Percentiles rank a stretch among this genome's conserved stretches.
These are phyloP conservation scores for Cunninghamia lanceolata DNA, from an alignment of 75 land plant species.

Conservation along the genomic window DNA sequence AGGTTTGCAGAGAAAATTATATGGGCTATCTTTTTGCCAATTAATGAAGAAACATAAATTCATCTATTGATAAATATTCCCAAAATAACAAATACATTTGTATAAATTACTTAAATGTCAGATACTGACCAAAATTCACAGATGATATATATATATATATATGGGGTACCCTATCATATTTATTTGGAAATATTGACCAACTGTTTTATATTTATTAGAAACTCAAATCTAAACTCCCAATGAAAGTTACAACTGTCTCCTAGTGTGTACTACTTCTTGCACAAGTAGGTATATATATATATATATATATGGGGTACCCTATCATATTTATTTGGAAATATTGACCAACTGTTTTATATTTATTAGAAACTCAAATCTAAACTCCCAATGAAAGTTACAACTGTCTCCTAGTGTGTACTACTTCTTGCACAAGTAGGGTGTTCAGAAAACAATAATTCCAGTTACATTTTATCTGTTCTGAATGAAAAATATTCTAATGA, in stretches of 20 bases:
- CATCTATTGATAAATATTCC: neutral
- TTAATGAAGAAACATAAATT: neutral
- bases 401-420: neutral
- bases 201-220: neutral
- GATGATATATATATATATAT: too few relatives aligned
- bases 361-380: neutral
- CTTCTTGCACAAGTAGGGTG: neutral
- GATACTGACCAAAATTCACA: too few relatives aligned
- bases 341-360: neutral
- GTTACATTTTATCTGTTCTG: too few relatives aligned
- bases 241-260: neutral
- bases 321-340: neutral
- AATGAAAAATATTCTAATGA: too few relatives aligned
- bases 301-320: neutral
- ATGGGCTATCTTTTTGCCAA: too few relatives aligned
- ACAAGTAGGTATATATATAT: neutral
- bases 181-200: neutral
- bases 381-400: neutral
- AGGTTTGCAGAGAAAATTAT: neutral
- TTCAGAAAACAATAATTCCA: neutral
- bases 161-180: neutral
- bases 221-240: neutral
- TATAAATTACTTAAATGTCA: too few relatives aligned
- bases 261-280: neutral
- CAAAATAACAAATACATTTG: neutral